phyloP scores from a whole-genome alignment of 495 filamentous ascomycete species.

The Penicillium herquei region DNA sequence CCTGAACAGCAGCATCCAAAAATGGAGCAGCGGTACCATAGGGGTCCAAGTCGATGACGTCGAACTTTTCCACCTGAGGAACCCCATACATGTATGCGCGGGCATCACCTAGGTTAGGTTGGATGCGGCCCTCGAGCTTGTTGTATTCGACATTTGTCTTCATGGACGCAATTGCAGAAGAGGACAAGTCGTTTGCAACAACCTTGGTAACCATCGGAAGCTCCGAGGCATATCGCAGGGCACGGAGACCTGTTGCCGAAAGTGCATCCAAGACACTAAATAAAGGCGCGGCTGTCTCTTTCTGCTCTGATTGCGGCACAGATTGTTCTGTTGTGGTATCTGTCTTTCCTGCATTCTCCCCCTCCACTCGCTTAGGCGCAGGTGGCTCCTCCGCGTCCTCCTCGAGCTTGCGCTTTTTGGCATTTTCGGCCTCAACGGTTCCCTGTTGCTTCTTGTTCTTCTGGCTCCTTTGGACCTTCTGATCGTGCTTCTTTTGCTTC shows the following conservation, averaged over 20 bases:
- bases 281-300: constrained; percentile 1
- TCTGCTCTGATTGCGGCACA: background rate
- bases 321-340: constrained; percentile 4
- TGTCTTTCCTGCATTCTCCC: constrained; percentile 13
- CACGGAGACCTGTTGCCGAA: constrained; percentile 90
- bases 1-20: constrained; percentile 83
- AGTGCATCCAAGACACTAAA: constrained; percentile 92
- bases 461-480: constrained; percentile 39
- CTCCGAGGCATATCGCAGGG: constrained; percentile 87
- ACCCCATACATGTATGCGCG: constrained; percentile 83
- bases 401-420: constrained; percentile 50
- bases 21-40: constrained; percentile 92
- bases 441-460: constrained; percentile 35
- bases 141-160: constrained; percentile 83
- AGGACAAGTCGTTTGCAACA: constrained; percentile 85
- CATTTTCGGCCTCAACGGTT: constrained; percentile 43
- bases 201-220: constrained; percentile 77
- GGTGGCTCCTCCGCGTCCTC: constrained; percentile 20
- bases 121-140: constrained; percentile 64
- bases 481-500: constrained; percentile 35
- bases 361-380: constrained; percentile 8
- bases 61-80: constrained; percentile 54
- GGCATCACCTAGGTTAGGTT: constrained; percentile 73
- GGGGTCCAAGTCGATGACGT: constrained; percentile 95
- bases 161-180: constrained; percentile 75